Evolutionary conservation across 768 basidiomycete genomes (phyloP), one percentile per base, ranked within the genome.

Genomic region (Sutorius australiensis): DNA sequence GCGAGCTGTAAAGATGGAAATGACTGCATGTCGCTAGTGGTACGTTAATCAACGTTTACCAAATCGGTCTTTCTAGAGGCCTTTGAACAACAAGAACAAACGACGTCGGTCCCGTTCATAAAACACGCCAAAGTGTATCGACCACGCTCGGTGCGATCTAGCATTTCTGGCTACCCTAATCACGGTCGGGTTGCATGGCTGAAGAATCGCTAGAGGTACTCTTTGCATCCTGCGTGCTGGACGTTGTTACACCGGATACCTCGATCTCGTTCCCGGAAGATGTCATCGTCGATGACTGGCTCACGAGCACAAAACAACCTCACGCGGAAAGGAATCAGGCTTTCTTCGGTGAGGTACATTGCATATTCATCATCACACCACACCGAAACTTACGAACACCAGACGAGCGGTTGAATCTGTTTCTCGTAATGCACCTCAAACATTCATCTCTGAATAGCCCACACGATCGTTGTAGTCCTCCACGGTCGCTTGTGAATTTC

Each of bases 321-420:
- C 64, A 65, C 6, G 67, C 73, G 14, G 83, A 87, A 55, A 75
- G 86, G 62, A 77, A 74, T 50, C 78, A 84, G 60, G 85, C 86
- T 2, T 91, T 88, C 73, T 91, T 89, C 60, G 89, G 89, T 88
- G 64, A 65, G 79, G 70, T 56, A 57, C 56, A 65, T 51, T 37
- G 50, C 42, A 59, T 43, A 12, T 31, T 34, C 41, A 27, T 46
- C 61, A 9, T 51, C 44, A 33, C 44, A 39, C 41, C 40, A 32
- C 51, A 48, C 50, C 58, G 48, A 50, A 59, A 46, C 57, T 65
- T 49, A 62, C 52, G 11, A 44, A 46, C 50, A 50, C 63, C 58
- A 83, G 82, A 84, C 53, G 82, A 83, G 64, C 79, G 82, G 58
- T 65, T 83, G 37, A 77, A 74, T 46, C 71, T 79, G 6, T 62